Evolutionary conservation across 768 basidiomycete genomes (phyloP), one percentile per base, ranked within the genome.

Genomic region (Suillus hirtellus): DNA sequence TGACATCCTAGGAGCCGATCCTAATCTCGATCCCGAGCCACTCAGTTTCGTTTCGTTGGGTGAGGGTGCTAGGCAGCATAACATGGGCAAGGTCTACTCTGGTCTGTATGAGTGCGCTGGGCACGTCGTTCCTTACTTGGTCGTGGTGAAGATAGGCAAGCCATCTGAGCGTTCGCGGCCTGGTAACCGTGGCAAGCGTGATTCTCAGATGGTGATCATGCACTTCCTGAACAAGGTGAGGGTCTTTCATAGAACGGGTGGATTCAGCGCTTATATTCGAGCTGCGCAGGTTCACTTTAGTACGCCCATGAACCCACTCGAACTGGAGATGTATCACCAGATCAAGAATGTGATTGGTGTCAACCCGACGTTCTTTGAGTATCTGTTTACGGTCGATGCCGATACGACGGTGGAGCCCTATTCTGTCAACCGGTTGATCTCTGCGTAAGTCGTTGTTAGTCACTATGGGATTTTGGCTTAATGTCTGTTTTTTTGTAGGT

Each of bases 281-380:
- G 14, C 50, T 60, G 21, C 3, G 31, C 64, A 95, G 93, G 97
- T 99, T 52, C 97, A 99, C 77, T 99, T 96, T 77, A 93, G 96
- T 74, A 77, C 93, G 24, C 89, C 95, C 0, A 99, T 99, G 97
- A 93, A 91, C 71, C 97, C 97, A 1, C 78, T 96, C 65, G 97
- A 99, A 78, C 78, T 99, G 60, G 97, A 99, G 80, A 96, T 99
- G 80, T 99, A 95, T 73, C 97, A 99, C 74, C 97, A 99, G 77
- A 95, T 99, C 83, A 95, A 98, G 85, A 99, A 99, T 71, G 95
- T 99, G 60, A 98, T 99, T 69, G 97, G 97, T 76, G 95, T 99
- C 71, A 97, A 99, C 77, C 97, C 96, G 2, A 89, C 94, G 0
- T 98, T 99, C 79, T 99, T 99, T 77, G 97, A 99, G 77, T 98